Evolutionary conservation across 2,329 filamentous ascomycete genomes (phyloP).

Genomic region (Aspergillus luchuensis): DNA sequence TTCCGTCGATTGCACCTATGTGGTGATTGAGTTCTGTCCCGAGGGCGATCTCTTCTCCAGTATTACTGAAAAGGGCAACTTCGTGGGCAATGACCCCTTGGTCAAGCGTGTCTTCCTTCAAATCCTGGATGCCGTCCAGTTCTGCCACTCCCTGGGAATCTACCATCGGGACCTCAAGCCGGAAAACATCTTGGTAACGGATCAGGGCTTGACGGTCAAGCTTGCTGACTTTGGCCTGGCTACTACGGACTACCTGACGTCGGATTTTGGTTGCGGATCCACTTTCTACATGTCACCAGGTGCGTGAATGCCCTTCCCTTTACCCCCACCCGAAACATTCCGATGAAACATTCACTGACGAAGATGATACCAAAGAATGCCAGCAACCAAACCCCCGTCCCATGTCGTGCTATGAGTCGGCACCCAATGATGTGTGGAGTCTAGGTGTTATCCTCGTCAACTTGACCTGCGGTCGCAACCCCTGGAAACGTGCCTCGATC

Average conservation of each 20-base stretch:
- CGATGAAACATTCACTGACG: constrained; percentile 10
- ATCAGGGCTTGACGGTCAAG: constrained; percentile 87
- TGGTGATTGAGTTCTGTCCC: constrained; percentile 94
- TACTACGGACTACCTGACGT: constrained; percentile 77
- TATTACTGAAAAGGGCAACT: constrained; percentile 93
- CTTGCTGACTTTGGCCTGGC: constrained; percentile 97
- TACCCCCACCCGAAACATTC: constrained; percentile 10
- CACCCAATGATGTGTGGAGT: constrained; percentile 96
- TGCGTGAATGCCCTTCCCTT: constrained; percentile 54
- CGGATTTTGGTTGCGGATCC: constrained; percentile 96
- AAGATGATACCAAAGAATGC: constrained; percentile 67
- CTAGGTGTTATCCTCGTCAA: constrained; percentile 98
- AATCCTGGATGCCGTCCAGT: constrained; percentile 92
- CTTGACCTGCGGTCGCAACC: constrained; percentile 95
- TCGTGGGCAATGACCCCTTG: constrained; percentile 87
- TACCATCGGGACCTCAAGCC: constrained; percentile 98
- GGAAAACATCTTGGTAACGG: constrained; percentile 92
- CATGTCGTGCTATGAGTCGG: constrained; percentile 80
- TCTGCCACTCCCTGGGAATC: constrained; percentile 90
- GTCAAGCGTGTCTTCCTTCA: constrained; percentile 89
- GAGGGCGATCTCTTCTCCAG: constrained; percentile 97
- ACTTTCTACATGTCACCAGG: constrained; percentile 99
- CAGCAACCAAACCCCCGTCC: constrained; percentile 73
- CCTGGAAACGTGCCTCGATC: constrained; percentile 93
- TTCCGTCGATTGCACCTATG: constrained; percentile 87